Base-by-base conservation (phyloP, 768 basidiomycete species). In the Artomyces pyxidatus region DNA sequence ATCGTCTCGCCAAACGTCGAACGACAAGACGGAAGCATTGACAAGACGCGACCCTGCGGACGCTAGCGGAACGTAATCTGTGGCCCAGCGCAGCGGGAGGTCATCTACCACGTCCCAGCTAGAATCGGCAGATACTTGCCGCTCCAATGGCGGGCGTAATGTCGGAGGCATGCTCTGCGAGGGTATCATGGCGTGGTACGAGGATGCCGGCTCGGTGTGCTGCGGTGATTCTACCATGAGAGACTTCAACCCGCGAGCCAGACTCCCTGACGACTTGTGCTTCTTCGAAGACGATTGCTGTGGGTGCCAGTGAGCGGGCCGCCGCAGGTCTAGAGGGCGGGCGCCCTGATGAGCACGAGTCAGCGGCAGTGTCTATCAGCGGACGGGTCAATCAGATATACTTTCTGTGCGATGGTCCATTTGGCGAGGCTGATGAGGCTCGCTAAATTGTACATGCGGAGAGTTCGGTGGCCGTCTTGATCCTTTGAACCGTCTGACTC, bases 381-480 rank as follows among this genome's bases (percentile, higher is more conserved):
- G n/a, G n/a, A n/a, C n/a, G n/a, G 21, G 6, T 40, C 4, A 7
- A 17, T 9, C 22, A 4, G 3, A 44, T 66, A 37, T 53, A 83
- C 88, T 65, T 82, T 83, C 50, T 84, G 80, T 9, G 81, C 67
- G 16, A 83, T 66, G 0, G 78, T 73, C 85, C 85, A 91, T 58
- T 80, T 81, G 1, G 85, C 86, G 11, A 92, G 72, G 57, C 76
- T 89, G 8, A 76, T 73, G 6, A 92, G 65, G 60, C 88, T 88
- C 17, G 79, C 71, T 17, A 92, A 71, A 58, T 82, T 91, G 63
- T 92, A 92, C 88, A 92, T 90, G 35, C 89, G 78, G 35, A 90
- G 65, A 6, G 71, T 69, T 41, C 80, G 73, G 32, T 71, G 58
- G 6, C 71, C 62, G 54, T 87, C 85, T 44, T 73, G 64, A 30